Percentiles rank a stretch among this genome's conserved stretches.
Conservation (phyloP, 257 asterid genomes). For the Gentiana dahurica region DNA sequence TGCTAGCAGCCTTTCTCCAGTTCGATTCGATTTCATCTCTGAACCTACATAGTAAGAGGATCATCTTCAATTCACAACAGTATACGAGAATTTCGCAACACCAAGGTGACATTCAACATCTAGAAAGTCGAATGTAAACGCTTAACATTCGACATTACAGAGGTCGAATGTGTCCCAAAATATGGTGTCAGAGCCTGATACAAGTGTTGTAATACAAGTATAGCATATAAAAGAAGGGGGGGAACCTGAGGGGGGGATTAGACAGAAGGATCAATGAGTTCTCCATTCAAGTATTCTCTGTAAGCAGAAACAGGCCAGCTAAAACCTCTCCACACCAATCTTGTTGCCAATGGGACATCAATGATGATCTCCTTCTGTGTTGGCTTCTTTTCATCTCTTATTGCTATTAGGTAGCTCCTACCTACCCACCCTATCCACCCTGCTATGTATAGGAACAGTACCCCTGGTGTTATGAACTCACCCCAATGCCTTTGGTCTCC, state of each 20-base stretch:
- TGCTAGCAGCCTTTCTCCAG: too few relatives aligned
- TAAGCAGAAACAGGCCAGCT: conserved; percentile 97
- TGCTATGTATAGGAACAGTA: conserved; percentile 81
- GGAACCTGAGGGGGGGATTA: conserved; percentile 12
- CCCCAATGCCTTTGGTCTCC: conserved; percentile 99
- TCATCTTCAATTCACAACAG: too few relatives aligned
- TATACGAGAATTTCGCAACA: too few relatives aligned
- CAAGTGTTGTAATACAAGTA: too few relatives aligned
- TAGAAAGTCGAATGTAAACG: too few relatives aligned
- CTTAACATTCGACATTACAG: too few relatives aligned
- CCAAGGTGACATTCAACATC: too few relatives aligned
- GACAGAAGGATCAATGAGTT: conserved; percentile 75
- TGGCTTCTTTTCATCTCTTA: conserved; percentile 85
- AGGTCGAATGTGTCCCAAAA: too few relatives aligned
- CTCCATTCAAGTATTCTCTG: conserved; percentile 86
- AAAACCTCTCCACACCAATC: conserved; percentile 81
- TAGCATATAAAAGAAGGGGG: too few relatives aligned
- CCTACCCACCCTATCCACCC: conserved; percentile 99
- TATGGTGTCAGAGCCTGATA: too few relatives aligned
- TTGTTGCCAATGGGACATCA: conserved; percentile 83
- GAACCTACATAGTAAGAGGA: too few relatives aligned
- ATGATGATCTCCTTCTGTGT: conserved; percentile 90
- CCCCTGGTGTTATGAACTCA: conserved; percentile 91
- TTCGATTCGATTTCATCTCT: too few relatives aligned
- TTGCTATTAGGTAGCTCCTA: conserved; percentile 86